phyloP scores from a whole-genome alignment of 1,139 yeast species.

The Saccharomyces hybrid region DNA sequence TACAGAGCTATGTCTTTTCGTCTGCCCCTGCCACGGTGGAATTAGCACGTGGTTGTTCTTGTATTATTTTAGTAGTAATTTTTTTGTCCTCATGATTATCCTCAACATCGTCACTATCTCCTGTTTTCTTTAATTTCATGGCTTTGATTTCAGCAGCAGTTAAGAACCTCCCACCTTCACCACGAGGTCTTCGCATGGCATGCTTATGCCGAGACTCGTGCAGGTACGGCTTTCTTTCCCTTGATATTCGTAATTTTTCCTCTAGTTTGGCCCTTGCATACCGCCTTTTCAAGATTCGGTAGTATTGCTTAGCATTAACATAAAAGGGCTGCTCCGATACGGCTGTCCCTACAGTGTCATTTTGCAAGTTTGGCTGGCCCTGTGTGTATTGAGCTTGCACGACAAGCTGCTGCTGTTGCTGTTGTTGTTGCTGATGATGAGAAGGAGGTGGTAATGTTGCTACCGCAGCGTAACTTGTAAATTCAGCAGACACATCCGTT shows the following conservation, averaged over 20 bases:
- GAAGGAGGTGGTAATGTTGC: not conserved
- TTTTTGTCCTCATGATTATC: not conserved
- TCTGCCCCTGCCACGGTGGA: not conserved
- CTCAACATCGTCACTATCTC: slow-evolving; percentile 8
- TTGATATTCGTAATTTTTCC: slow-evolving; percentile 75
- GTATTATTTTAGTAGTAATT: not conserved
- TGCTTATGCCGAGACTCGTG: slow-evolving; percentile 98
- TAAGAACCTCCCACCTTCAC: slow-evolving; percentile 94
- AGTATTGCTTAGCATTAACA: slow-evolving; percentile 96
- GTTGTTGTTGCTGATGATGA: not conserved
- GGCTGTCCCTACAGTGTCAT: not conserved
- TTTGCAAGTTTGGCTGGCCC: not conserved
- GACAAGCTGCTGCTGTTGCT: not conserved
- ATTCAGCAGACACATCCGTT: not conserved
- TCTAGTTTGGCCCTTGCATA: slow-evolving; percentile 90
- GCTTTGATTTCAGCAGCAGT: slow-evolving; percentile 88
- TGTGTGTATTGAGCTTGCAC: not conserved
- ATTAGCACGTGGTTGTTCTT: not conserved
- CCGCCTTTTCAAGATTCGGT: slow-evolving; percentile 85
- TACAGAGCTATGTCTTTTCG: not conserved
- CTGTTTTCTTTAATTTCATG: not conserved
- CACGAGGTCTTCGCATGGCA: slow-evolving; percentile 98
- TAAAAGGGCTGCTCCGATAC: slow-evolving; percentile 78
- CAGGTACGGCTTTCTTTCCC: slow-evolving; percentile 87
- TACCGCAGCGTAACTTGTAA: not conserved